Evolutionary conservation across 1,284 basidiomycete species (phyloP).

Genomic region (Pseudomicrostroma phylloplanum): DNA sequence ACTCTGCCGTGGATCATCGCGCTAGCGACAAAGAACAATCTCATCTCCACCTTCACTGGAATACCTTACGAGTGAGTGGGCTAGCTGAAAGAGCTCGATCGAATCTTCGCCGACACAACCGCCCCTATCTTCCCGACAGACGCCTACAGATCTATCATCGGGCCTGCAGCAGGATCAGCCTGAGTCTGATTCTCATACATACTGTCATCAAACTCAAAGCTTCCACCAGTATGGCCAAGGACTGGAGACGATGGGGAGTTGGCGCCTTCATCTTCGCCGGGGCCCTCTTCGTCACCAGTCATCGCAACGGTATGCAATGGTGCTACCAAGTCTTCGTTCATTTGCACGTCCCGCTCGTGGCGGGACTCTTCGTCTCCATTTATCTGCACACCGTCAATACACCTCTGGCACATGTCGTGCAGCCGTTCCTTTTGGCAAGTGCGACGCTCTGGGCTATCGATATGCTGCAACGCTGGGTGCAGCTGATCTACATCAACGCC

Average conservation of each 20-base stretch:
- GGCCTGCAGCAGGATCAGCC: not conserved
- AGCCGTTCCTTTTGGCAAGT: not conserved
- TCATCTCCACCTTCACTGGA: not conserved
- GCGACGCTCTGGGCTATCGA: not conserved
- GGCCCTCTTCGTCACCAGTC: not conserved
- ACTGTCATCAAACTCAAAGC: not conserved
- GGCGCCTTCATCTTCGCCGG: conserved; percentile 1
- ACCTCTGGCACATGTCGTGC: not conserved
- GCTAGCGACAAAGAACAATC: not conserved
- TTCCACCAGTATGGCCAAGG: not conserved
- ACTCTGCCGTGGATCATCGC: not conserved
- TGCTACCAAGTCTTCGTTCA: conserved; percentile 1
- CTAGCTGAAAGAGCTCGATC: too few relatives aligned
- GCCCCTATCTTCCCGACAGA: too few relatives aligned
- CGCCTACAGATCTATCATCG: not conserved
- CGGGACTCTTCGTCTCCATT: not conserved
- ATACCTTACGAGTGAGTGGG: not conserved
- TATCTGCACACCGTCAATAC: not conserved
- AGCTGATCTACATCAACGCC: not conserved
- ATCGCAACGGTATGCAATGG: not conserved
- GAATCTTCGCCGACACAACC: too few relatives aligned
- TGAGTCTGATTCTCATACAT: not conserved
- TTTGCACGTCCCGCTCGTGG: not conserved
- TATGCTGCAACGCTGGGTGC: not conserved
- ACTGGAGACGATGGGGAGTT: not conserved